phyloP scores from a whole-genome alignment of 2,329 filamentous ascomycete genomes.

The Cercospora janseana region DNA sequence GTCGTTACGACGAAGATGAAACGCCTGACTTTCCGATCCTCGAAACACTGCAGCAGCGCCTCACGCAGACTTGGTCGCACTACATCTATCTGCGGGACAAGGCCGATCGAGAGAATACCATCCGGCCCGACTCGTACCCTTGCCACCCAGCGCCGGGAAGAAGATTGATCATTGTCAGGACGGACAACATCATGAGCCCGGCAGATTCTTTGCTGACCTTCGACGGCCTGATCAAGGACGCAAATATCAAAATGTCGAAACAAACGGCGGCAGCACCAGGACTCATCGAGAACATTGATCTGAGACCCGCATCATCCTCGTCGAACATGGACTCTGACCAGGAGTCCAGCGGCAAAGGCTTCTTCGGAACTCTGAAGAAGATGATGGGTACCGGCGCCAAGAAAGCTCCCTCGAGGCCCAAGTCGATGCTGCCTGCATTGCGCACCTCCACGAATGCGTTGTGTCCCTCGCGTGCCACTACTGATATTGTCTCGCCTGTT shows the following conservation, averaged over 20 bases:
- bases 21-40: conserved; percentile 55
- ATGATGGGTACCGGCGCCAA: conserved; percentile 34
- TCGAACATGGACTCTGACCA: conserved; percentile 30
- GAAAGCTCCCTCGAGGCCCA: conserved; percentile 27
- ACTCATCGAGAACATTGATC: conserved; percentile 31
- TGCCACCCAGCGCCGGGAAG: conserved; percentile 81
- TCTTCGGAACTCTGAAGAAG: conserved; percentile 38
- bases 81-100: conserved; percentile 72
- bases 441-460: conserved; percentile 9
- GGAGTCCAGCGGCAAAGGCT: conserved; percentile 32
- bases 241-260: conserved; percentile 32
- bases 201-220: conserved; percentile 60
- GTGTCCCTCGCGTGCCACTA: conserved; percentile 17
- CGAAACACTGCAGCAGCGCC: conserved; percentile 61
- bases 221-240: conserved; percentile 55
- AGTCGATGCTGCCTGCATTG: conserved; percentile 25
- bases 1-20: conserved; percentile 67
- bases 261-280: conserved; percentile 36
- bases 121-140: conserved; percentile 72
- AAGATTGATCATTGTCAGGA: conserved; percentile 83
- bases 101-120: conserved; percentile 56
- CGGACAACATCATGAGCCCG: conserved; percentile 62
- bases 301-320: conserved; percentile 31
- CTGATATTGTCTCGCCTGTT: conserved; percentile 1
- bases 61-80: conserved; percentile 73